A percentile compares a stretch with the other conserved stretches of the same genome.
phyloP scores from a whole-genome alignment of 768 basidiomycete species.

The Lepiota venenata region DNA sequence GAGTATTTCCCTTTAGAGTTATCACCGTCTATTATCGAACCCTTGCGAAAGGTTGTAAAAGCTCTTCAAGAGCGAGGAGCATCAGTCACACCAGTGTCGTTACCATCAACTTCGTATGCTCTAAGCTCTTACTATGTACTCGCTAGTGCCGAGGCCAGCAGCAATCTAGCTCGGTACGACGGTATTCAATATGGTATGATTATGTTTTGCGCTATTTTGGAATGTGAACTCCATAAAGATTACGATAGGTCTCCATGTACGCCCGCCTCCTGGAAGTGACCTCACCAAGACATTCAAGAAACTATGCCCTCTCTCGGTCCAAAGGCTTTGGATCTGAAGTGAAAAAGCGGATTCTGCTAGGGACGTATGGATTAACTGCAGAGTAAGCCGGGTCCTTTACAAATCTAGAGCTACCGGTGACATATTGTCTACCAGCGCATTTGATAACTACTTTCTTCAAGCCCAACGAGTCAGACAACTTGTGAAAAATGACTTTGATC shows the following conservation, averaged over 20 bases:
- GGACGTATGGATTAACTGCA: constrained; percentile 88
- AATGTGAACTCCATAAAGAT: neutral
- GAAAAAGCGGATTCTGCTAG: constrained; percentile 80
- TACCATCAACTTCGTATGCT: constrained; percentile 66
- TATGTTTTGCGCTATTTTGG: neutral
- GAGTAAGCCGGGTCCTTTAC: constrained; percentile 53
- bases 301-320: constrained; percentile 67
- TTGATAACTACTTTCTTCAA: constrained; percentile 95
- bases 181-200: constrained; percentile 77
- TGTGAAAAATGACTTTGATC: constrained; percentile 71
- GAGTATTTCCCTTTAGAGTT: constrained; percentile 83
- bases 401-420: neutral
- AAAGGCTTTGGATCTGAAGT: constrained; percentile 82
- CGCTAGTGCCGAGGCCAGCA: constrained; percentile 90
- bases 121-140: constrained; percentile 96
- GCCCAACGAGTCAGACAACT: constrained; percentile 77
- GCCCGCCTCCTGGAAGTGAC: constrained; percentile 38
- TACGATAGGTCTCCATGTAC: constrained; percentile 46
- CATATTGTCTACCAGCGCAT: constrained; percentile 55
- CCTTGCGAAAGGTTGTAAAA: constrained; percentile 44
- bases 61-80: constrained; percentile 53
- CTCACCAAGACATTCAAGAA: constrained; percentile 44
- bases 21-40: constrained; percentile 36
- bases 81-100: constrained; percentile 62
- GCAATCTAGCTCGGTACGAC: constrained; percentile 87